Base-by-base conservation (phyloP, 163 green algal genomes). In the Scenedesmus sp. region DNA sequence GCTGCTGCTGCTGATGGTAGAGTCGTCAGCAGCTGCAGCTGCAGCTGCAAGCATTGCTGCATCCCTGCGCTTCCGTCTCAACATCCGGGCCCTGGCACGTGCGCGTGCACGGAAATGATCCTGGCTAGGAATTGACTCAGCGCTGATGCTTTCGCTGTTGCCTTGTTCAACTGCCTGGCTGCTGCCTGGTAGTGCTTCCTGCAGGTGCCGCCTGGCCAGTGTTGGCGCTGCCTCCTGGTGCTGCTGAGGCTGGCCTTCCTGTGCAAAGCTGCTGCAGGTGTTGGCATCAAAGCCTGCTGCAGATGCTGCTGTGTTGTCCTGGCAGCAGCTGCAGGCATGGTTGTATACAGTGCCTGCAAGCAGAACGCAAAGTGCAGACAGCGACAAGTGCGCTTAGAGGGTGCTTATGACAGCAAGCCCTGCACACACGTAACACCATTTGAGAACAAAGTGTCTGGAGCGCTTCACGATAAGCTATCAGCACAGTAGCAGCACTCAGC, bases 291-390 rank as follows among this genome's bases (percentile, higher is more conserved):
- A 68, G 43, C 26, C 30, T 37, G 83, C 30, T 30, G 3, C 30
- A 12, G 9, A 51, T n/a, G 35, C 40, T 51, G 78, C 16, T 68
- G 65, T 43, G 24, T 12, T 37, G 3, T 79, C 30, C 43, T 73
- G 65, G 68, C 85, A 89, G 68, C 85, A 89, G 68, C 53, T 83
- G 68, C 85, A 89, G n/a, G 68, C 68, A 26, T 72, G 43, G 73
- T 89, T 37, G 46, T 84, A 89, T 13, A 83, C 10, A 3, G 68
- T 73, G 53, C 85, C 85, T 89, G 85, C 65, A 44, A 49, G 59
- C 65, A 37, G 30, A 37, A 9, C 2, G 65, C 65, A 76, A 30
- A 72, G 65, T 10, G 24, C 59, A 72, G 59, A 3, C 15, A 33
- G 9, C 33, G 59, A 37, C 0, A 30, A 76, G 6, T 37, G 65